Evolutionary conservation across 148 eudicot genomes (phyloP), one percentile per base, ranked within the genome.

Genomic region (Nepenthes gracilis): DNA sequence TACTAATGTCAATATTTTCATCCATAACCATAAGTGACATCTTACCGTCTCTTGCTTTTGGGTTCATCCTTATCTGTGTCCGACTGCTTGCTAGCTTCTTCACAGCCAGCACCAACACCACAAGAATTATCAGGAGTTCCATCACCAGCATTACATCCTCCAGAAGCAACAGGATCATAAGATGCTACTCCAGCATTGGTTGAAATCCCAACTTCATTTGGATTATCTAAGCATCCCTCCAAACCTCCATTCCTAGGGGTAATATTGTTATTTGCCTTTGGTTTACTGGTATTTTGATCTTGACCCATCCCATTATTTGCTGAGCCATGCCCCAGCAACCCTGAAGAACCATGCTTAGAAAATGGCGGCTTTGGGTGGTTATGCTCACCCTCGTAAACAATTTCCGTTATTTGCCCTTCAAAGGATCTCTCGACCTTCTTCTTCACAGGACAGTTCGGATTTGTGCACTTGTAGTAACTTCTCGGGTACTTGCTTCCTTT

Each of bases 401-500:
- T 85, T 73, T 92, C 98, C 2, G 90, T 84, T 71, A 92, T 84
- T 43, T 82, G 70, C 55, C 94, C 94, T 40, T 88, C 82, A 5
- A 77, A 66, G 12, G 96, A 70, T 67, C 86, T 77, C 74, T 92
- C 98, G 1, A 92, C 87, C 75, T 78, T 92, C 72, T 86, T 92
- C 72, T 81, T 88, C 36, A 88, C 91, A 0, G 81, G 83, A 60
- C 96, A 92, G 60, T 83, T 82, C 5, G 88, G 85, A 69, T 82
- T 69, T 1, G 98, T 92, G 67, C 98, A 92, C 58, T 84, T 92
- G 58, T 85, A 92, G 58, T 92, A 88, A 77, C 97, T 92, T 68
- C 97, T 62, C 34, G 96, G 90, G 48, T 72, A 84, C 61, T 88
- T 88, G 13, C 98, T 92, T 54, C 98, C 98, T 82, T 92, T 92